Evolutionary conservation across 2,329 filamentous ascomycete species (phyloP).

Genomic region (Zasmidium cellare): DNA sequence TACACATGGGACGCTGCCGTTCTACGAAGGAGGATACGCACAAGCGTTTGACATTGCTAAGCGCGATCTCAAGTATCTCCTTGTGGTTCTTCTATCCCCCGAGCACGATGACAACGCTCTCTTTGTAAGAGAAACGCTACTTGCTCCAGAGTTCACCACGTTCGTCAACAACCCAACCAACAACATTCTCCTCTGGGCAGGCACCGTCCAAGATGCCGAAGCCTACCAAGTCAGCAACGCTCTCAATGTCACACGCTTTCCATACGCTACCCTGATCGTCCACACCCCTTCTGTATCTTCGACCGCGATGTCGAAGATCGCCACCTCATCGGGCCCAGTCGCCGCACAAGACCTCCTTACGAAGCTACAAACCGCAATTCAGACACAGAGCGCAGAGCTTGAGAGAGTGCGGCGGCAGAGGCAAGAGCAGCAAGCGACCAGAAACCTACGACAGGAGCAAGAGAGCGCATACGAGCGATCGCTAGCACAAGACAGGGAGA

Average conservation of each 20-base stretch:
- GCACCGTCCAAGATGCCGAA: conserved; percentile 89
- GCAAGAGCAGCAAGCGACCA: conserved; percentile 76
- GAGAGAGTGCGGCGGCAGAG: conserved; percentile 73
- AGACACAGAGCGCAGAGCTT: conserved; percentile 74
- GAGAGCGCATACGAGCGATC: conserved; percentile 93
- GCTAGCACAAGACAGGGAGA: conserved; percentile 81
- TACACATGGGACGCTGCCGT: conserved; percentile 63
- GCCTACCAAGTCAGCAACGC: conserved; percentile 90
- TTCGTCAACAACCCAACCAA: conserved; percentile 75
- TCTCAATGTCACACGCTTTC: conserved; percentile 87
- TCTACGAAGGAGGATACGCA: conserved; percentile 86
- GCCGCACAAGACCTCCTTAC: conserved; percentile 70
- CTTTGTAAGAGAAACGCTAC: conserved; percentile 80
- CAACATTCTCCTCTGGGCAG: conserved; percentile 87
- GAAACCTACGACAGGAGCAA: conserved; percentile 81
- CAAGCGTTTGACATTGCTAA: conserved; percentile 89
- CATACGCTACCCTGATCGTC: conserved; percentile 82
- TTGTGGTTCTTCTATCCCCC: conserved; percentile 85
- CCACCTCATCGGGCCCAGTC: conserved; percentile 72
- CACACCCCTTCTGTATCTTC: conserved; percentile 82
- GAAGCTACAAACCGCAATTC: conserved; percentile 72
- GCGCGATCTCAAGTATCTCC: conserved; percentile 82
- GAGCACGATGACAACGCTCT: conserved; percentile 89
- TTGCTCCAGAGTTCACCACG: conserved; percentile 69
- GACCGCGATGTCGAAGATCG: conserved; percentile 87